Conservation (phyloP, 2,329 filamentous ascomycete species). For the Beauveria asiatica region DNA sequence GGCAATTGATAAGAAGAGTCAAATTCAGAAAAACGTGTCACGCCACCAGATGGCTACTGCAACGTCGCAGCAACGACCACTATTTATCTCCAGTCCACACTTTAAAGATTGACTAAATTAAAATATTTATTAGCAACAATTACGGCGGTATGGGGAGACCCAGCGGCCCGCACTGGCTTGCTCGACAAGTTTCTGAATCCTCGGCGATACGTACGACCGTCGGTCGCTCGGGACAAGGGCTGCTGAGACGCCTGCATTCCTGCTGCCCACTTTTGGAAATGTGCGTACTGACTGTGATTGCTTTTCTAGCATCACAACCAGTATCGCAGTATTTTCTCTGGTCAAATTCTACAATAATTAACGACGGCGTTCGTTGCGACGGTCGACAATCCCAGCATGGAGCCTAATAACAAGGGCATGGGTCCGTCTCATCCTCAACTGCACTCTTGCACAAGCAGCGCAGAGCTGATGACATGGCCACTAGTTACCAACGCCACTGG, state of each 20-base stretch:
- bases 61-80: not conserved
- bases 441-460: too few relatives aligned
- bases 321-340: not conserved
- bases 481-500: too few relatives aligned
- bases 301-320: not conserved
- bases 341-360: not conserved
- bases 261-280: not conserved
- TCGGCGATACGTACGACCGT: constrained; percentile 6
- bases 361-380: not conserved
- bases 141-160: not conserved
- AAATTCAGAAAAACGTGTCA: not conserved
- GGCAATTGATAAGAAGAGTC: not conserved
- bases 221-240: not conserved
- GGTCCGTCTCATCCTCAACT: not conserved
- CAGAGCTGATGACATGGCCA: too few relatives aligned
- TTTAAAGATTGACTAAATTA: too few relatives aligned
- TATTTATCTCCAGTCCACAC: not conserved
- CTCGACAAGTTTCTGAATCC: not conserved
- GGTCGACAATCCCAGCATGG: not conserved
- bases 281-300: not conserved
- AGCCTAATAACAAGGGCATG: not conserved
- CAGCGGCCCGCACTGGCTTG: not conserved
- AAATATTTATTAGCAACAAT: not conserved
- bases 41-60: not conserved
- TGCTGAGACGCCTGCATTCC: not conserved